Evolutionary conservation across 306 rosid species (phyloP), one percentile per base, ranked within the genome.

Genomic region (Cucumis cinereus): DNA sequence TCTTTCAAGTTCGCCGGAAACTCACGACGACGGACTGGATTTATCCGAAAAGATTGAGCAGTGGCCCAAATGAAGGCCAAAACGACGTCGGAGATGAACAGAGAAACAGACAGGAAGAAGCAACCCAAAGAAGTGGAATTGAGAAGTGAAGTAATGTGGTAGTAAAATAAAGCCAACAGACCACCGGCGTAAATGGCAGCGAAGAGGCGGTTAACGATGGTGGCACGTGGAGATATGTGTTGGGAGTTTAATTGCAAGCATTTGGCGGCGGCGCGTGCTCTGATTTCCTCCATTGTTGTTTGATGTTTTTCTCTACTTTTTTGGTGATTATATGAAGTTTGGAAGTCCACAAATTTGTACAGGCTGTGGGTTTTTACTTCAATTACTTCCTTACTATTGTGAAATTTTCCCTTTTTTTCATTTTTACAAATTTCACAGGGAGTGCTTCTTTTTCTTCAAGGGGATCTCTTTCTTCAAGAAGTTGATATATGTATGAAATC

Each of bases 71-170:
- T 10, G 77, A 82, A 76, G 41, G 84, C 80, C 24, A 82, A 43
- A 38, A 86, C 5, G 30, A 79, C 7, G 70, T 86, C 88, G 10
- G 88, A 61, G 47, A 82, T 24, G 49, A 86, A 82, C 33, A 86
- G 28, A 19, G 84, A 49, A 47, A 78, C 53, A 23, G 84, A 58
- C 76, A 82, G 22, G 63, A 84, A 35, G 50, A 78, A 72, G 63
- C 77, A 64, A 50, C 81, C 67, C 0, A 60, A 3, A 35, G 78
- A 35, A 17, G 84, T 10, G 62, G 84, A 45, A 26, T 62, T 63
- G 41, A 61, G 77, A 57, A 84, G 79, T 19, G 59, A 50, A 64
- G 55, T 59, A 17, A 35, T 7, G 57, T 74, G 89, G 82, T 41
- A 76, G 40, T 79, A 79, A 40, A 86, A 76, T 19, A 86, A 50